phyloP scores from a whole-genome alignment of 495 filamentous ascomycete genomes.

The Penicillium macrosclerotiorum region DNA sequence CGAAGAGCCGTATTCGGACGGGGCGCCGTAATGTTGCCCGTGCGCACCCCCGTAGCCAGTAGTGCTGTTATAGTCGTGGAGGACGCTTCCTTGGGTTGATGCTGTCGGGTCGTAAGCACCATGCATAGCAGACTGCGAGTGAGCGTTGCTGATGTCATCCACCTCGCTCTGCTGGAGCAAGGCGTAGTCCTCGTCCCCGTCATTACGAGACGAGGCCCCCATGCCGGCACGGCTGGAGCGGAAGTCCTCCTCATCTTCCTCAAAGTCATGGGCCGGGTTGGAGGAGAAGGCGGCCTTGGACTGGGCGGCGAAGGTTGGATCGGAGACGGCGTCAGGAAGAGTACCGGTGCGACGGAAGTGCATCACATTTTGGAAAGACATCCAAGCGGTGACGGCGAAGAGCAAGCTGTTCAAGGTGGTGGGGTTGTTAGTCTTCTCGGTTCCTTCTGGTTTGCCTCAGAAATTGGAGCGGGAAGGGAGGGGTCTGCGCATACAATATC shows the following conservation, averaged over 20 bases:
- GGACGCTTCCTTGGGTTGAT: slow-evolving; percentile 26
- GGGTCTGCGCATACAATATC: slow-evolving; percentile 69
- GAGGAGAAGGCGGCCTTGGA: slow-evolving; percentile 51
- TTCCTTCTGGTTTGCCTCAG: too few species aligned
- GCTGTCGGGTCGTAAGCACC: slow-evolving; percentile 42
- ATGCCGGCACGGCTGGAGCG: slow-evolving; percentile 40
- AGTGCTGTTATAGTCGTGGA: slow-evolving; percentile 45
- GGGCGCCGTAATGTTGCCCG: slow-evolving; percentile 38
- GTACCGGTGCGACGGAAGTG: slow-evolving; percentile 76
- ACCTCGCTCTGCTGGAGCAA: slow-evolving; percentile 46
- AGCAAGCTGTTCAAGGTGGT: slow-evolving; percentile 54
- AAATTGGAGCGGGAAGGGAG: not conserved
- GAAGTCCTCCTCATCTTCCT: slow-evolving; percentile 50
- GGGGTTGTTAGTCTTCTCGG: slow-evolving; percentile 11
- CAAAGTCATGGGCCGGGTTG: slow-evolving; percentile 48
- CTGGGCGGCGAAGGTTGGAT: slow-evolving; percentile 51
- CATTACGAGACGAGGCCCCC: slow-evolving; percentile 27
- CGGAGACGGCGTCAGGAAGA: slow-evolving; percentile 62
- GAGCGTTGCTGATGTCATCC: slow-evolving; percentile 39
- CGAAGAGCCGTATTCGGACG: slow-evolving; percentile 24
- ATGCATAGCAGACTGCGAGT: slow-evolving; percentile 36
- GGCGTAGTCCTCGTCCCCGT: slow-evolving; percentile 48
- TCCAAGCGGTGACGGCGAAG: slow-evolving; percentile 66
- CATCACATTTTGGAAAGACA: slow-evolving; percentile 75
- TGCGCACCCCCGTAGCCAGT: slow-evolving; percentile 47